Conservation (phyloP, 345 rosid genomes). For the Leavenworthia alabamica region DNA sequence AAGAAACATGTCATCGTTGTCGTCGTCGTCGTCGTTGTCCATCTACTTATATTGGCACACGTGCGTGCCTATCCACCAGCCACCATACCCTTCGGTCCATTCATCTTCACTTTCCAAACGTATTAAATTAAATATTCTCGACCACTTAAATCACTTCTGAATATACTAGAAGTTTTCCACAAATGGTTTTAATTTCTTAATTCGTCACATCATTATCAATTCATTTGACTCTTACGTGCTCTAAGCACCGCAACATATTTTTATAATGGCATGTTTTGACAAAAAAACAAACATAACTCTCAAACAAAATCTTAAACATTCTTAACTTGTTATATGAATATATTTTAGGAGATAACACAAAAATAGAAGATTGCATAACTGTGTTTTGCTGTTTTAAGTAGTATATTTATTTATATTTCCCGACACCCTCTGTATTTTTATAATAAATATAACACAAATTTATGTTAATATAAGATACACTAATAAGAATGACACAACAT, state of each 20-base stretch:
- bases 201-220: neutral
- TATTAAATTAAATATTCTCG: neutral
- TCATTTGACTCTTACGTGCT: slow-evolving; percentile 2
- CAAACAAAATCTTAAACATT: too few species aligned
- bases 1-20: slow-evolving; percentile 21
- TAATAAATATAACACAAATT: too few species aligned
- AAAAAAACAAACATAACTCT: too few species aligned
- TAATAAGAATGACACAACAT: too few species aligned
- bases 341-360: too few species aligned
- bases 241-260: neutral
- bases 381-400: too few species aligned
- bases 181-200: neutral
- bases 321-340: neutral
- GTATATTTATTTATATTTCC: too few species aligned
- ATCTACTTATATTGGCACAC: slow-evolving; percentile 21
- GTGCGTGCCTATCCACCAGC: neutral
- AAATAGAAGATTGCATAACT: too few species aligned
- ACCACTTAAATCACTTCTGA: slow-evolving; percentile 22
- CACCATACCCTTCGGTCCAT: slow-evolving; percentile 4
- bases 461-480: too few species aligned
- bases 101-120: neutral
- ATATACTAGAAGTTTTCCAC: neutral
- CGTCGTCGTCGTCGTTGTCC: neutral
- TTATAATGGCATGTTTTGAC: too few species aligned
- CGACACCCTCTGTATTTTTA: too few species aligned